phyloP scores from a whole-genome alignment of 495 filamentous ascomycete species.

The Hypoxylon subgilvum region DNA sequence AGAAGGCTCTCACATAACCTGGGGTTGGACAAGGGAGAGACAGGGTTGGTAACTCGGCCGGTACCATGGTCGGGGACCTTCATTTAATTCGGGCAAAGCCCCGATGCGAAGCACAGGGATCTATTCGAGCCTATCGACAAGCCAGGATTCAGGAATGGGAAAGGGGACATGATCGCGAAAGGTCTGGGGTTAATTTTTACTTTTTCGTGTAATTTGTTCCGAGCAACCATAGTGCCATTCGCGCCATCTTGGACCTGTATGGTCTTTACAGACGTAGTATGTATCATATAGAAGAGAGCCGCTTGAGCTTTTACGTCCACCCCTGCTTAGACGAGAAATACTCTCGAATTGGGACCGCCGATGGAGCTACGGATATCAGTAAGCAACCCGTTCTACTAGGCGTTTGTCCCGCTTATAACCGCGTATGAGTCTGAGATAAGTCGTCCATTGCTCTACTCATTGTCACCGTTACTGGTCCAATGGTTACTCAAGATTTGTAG shows the following conservation, averaged over 20 bases:
- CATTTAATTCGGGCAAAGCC: conserved; percentile 21
- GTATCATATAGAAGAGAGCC: not conserved
- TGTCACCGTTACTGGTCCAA: too few relatives aligned
- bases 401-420: too few relatives aligned
- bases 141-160: conserved; percentile 18
- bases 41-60: conserved; percentile 1
- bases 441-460: too few relatives aligned
- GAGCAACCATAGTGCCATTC: not conserved
- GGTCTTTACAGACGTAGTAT: too few relatives aligned
- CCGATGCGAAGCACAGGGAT: conserved; percentile 27
- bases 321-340: too few relatives aligned
- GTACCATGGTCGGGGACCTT: conserved; percentile 19
- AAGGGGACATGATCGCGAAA: conserved; percentile 25
- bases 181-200: conserved; percentile 28
- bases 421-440: too few relatives aligned
- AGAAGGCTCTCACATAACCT: conserved; percentile 15
- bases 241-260: conserved; percentile 10
- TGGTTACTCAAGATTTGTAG: not conserved
- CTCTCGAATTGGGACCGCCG: too few relatives aligned
- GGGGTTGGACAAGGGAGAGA: conserved; percentile 26
- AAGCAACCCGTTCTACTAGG: not conserved
- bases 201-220: not conserved
- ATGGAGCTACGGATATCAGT: too few relatives aligned
- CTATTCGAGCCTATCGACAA: conserved; percentile 8
- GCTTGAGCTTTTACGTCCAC: too few relatives aligned